Base-by-base conservation (phyloP, 2,329 filamentous ascomycete species). In the Stagonosporopsis cucurbitacearum region DNA sequence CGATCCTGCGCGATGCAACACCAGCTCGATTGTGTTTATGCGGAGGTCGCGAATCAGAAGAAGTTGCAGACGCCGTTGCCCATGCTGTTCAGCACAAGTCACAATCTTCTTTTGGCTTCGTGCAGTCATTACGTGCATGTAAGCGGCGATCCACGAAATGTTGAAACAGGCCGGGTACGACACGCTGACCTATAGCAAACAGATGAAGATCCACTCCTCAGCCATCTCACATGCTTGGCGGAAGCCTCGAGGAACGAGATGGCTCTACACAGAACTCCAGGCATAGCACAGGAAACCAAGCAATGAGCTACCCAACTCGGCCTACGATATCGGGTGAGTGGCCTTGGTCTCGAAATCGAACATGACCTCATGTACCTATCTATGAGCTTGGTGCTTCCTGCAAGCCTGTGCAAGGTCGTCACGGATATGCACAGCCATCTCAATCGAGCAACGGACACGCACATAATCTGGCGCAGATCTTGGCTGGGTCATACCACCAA, bases 401-500 rank as follows among this genome's bases (percentile, higher is more conserved):
- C 28, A 25, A 50, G 35, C 45, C 25, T 32, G 44, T 40, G 43
- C 28, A 25, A 50, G 35, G 49, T 20, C 37, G 44, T 48, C 49
- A 46, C 37, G 50, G 54, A 30, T 46, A 63, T 65, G 62, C 62
- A 58, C 36, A 51, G 42, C 33, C 35, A 9, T 54, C 60, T 62
- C 13, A 53, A 63, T 58, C 41, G 48, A 50, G 62, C 51, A 54
- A 62, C 41, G 52, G 54, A 63, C 36, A 50, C 43, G 53, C 51
- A 45, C 56, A 47, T 43, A 36, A 53, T 50, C 40, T 61, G 23
- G 46, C 52, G 48, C 47, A 33, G 54, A 57, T 53, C 39, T 41
- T 59, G 54, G 61, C 40, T 35, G 36, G 42, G 44, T 40, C 44
- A 49, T 48, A 56, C 50, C 56, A 56, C 42, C 50, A 35, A 47